These are phyloP conservation scores for Aphanomyces cochlioides DNA, from an alignment of 352 stramenopile species.

Conservation along the genomic window DNA sequence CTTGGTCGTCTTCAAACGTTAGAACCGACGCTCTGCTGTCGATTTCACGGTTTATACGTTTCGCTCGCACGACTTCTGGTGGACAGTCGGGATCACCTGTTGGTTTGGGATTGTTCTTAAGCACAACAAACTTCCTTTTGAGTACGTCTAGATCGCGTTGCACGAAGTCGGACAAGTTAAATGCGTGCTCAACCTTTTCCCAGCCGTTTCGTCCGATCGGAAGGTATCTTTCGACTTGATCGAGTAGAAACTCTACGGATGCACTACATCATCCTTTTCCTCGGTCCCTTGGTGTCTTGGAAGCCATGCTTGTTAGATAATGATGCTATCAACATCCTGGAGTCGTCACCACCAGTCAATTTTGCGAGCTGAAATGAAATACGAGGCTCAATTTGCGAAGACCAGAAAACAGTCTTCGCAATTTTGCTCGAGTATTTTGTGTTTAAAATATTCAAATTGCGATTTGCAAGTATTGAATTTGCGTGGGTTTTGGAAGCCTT, in stretches of 20 bases:
- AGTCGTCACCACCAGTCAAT: no score
- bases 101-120: neutral
- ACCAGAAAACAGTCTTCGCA: no score
- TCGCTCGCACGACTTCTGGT: neutral
- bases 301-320: neutral
- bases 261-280: neutral
- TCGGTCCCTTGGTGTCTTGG: neutral
- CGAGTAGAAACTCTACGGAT: neutral
- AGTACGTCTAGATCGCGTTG: neutral
- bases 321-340: no score
- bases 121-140: neutral
- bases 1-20: neutral
- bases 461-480: no score
- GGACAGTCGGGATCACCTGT: slow-evolving; percentile 2
- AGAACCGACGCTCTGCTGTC: neutral
- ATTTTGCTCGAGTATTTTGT: no score
- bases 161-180: neutral
- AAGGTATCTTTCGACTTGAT: neutral
- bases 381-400: no score
- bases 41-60: slow-evolving; percentile 13
- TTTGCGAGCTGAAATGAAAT: no score
- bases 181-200: neutral
- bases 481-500: no score
- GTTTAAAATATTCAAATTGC: no score
- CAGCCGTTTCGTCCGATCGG: neutral